Conservation (phyloP, 1,284 basidiomycete genomes). For the Exsudoporus floridanus region DNA sequence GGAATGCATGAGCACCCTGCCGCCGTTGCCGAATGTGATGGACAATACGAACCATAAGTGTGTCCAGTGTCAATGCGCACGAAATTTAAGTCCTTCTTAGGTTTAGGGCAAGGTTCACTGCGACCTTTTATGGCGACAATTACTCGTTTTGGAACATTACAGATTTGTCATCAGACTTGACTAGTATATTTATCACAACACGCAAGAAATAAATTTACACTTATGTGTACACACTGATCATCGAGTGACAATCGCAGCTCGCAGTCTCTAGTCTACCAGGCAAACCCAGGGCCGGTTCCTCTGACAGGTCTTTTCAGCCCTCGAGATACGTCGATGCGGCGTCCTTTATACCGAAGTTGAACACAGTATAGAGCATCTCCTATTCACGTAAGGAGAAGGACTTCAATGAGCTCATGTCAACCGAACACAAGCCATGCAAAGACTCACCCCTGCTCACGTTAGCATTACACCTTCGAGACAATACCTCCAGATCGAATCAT, state of each 20-base stretch:
- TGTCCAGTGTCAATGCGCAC: slow-evolving; percentile 5
- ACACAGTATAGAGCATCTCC: background rate
- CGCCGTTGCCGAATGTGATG: background rate
- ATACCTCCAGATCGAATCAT: slow-evolving; percentile 76
- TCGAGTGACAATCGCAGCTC: background rate
- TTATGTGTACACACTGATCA: background rate
- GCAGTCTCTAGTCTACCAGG: background rate
- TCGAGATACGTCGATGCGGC: background rate
- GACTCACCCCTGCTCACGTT: background rate
- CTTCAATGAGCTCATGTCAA: background rate
- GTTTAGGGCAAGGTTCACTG: slow-evolving; percentile 34
- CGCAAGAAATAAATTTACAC: background rate
- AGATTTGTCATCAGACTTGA: background rate
- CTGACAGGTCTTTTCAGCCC: background rate
- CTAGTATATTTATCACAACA: background rate
- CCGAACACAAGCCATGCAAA: background rate
- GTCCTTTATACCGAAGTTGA: background rate
- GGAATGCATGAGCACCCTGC: slow-evolving; percentile 3
- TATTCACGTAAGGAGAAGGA: background rate
- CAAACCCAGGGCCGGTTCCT: background rate
- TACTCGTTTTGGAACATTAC: slow-evolving; percentile 4
- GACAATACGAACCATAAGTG: slow-evolving; percentile 33
- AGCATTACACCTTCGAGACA: slow-evolving; percentile 50
- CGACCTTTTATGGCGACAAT: too few relatives aligned
- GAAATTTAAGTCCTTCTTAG: slow-evolving; percentile 27